Base-by-base conservation (phyloP, 306 rosid genomes). In the Carpinus viminea region DNA sequence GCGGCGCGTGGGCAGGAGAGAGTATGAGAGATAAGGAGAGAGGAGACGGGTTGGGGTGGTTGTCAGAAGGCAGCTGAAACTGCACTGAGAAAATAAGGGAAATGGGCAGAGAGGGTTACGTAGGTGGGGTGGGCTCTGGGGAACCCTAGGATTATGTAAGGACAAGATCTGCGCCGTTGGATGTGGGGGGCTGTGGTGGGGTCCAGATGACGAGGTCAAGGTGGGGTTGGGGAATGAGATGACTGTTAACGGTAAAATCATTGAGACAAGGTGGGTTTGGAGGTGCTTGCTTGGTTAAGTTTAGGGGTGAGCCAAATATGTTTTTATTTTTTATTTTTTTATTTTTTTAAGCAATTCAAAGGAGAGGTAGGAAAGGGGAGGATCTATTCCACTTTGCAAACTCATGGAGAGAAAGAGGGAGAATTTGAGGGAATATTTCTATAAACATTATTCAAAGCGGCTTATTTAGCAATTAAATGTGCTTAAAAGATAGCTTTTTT, bases 101-200 rank as follows among this genome's bases (percentile, higher is more conserved):
- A 8, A 10, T 73, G 15, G 55, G 71, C 4, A 70, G 74, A 3
- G 75, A 70, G 7, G 72, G 80, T 76, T 54, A 82, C 78, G 73
- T 76, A 70, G 80, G 60, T 12, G 75, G 74, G 72, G 59, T 24
- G 86, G 75, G 74, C 69, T 77, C 66, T 71, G 72, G 90, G 69
- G 81, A 89, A 86, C 96, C 96, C 93, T 89, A 78, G 61, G 74
- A 81, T 74, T 20, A 64, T 73, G 69, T 24, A 38, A 41, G 9
- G 61, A 76, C 16, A 55, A 43, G 81, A 85, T 88, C 72, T 74
- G 66, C 52, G 34, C 89, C 91, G 88, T 88, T 51, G 50, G 85
- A 83, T 81, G 48, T 3, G 11, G 1, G 68, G 47, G 45, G 12
- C 12, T 41, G 84, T 75, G 89, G 69, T 41, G 31, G 72, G 90